Base-by-base conservation (phyloP, 176 grass and related monocot species). In the Oryza punctata region DNA sequence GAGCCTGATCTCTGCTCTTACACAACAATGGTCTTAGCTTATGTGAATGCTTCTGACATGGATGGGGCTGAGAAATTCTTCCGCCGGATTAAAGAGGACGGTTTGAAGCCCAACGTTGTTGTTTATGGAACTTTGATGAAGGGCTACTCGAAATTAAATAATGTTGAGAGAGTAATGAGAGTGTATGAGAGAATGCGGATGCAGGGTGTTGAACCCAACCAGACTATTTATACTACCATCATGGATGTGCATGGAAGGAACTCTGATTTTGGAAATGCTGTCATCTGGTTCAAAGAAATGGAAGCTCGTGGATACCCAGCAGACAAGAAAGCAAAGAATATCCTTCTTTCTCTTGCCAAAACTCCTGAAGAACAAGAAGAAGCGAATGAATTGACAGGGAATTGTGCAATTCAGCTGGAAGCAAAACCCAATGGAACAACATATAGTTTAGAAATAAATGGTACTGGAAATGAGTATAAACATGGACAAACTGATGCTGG, bases 111-210 rank as follows among this genome's bases (percentile, higher is more conserved):
- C 66, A 95, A 98, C 75, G 89, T 88, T 84, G 87, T 98, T 78
- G 89, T 86, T 43, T 98, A 98, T 80, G 96, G 96, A 33, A 98
- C 93, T 23, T 83, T 98, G 73, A 94, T 98, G 96, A 98, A 95
- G 91, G 96, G 96, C 10, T 98, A 95, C 75, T 86, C 96, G 29
- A 92, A 95, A 63, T 66, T 93, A 67, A 91, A 95, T 79, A 86
- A 98, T 85, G 76, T 91, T 61, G 91, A 93, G 64, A 95, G 90
- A 85, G 87, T 95, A 57, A 89, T 95, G 78, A 83, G 89, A 61
- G 93, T 95, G n/a, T 95, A 95, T 63, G 91, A 98, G 82, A 89
- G 93, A 83, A 98, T 98, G 96, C 73, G 76, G 24, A 38, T 82
- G 61, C 93, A 98, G 84, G 96, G 96, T 73, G 89, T 95, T 82